Evolutionary conservation across 1,284 basidiomycete genomes (phyloP).

Genomic region (Tremellales sp.): DNA sequence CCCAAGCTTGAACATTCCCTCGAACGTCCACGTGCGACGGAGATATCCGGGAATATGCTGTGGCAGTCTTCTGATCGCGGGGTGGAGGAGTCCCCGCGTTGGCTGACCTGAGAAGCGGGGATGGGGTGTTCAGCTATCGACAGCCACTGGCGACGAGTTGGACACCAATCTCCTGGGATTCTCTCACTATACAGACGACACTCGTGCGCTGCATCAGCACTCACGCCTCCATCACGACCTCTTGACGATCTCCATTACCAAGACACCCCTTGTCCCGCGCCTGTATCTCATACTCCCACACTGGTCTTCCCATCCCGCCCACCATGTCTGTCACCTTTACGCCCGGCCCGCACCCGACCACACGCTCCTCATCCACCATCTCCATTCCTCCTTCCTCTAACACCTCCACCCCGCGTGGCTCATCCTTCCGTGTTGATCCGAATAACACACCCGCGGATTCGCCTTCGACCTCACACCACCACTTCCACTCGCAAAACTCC

Average conservation of each 20-base stretch:
- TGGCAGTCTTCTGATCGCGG: not conserved
- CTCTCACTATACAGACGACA: not conserved
- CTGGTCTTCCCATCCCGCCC: not conserved
- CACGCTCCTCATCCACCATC: conserved; percentile 5
- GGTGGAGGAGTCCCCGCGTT: not conserved
- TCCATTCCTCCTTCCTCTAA: not conserved
- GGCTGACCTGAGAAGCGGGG: not conserved
- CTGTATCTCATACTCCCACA: not conserved
- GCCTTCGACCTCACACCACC: not conserved
- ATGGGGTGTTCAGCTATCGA: no score
- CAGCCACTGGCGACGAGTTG: no score
- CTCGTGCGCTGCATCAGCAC: conserved; percentile 1
- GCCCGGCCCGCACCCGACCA: conserved; percentile 15
- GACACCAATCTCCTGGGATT: not conserved
- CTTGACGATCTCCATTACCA: not conserved
- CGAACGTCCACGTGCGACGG: not conserved
- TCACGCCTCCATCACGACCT: not conserved
- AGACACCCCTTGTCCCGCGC: not conserved
- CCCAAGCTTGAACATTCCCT: not conserved
- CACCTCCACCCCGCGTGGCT: conserved; percentile 6
- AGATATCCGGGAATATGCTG: not conserved
- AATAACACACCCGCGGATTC: not conserved
- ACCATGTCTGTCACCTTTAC: conserved; percentile 16
- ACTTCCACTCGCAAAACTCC: conserved; percentile 5
- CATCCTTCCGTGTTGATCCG: conserved; percentile 3